Evolutionary conservation across 306 rosid genomes (phyloP), one percentile per base, ranked within the genome.

Genomic region (Prunus mume): DNA sequence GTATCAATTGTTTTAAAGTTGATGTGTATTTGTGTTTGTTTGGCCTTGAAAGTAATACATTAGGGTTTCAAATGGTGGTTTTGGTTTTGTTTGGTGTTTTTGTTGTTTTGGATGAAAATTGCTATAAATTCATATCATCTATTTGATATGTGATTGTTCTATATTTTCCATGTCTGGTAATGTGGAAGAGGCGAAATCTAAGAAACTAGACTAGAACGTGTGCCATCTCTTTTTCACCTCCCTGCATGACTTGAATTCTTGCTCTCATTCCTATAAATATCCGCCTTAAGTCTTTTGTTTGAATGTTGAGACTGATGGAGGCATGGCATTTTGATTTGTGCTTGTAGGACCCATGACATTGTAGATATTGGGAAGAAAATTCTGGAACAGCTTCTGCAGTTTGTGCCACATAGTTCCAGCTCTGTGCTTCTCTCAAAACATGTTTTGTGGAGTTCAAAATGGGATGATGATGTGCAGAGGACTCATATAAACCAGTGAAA

Each of bases 281-380:
- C 62, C 6, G 2, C 62, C 62, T 20, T 20, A 3, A 2, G 12
- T 7, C 27, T 60, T 60, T 60, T 60, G 65, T 60, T 60, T 10
- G 19, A 69, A 50, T 60, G 57, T 13, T 43, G 57, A 30, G n/a
- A 50, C 49, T 50, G 56, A 18, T 30, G 60, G 45, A 49, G 60
- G 24, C 17, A 3, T 50, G 46, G 27, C 2, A 9, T 1, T 56
- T 56, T 56, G 62, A 9, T 56, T 19, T 9, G 22, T 61, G 69
- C 20, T 73, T 73, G 28, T 47, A 73, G 77, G 69, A 73, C 25
- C 47, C 77, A 73, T n/a, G 45, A 12, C 57, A 19, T 60, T 61
- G 77, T 45, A 73, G 58, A 61, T 73, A 61, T 46, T 13, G 30
- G 20, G 46, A 60, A 45, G 58, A 14, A 27, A 22, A 45, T 46